Conservation (phyloP, 768 basidiomycete genomes). For the Suillus cothurnatus region DNA sequence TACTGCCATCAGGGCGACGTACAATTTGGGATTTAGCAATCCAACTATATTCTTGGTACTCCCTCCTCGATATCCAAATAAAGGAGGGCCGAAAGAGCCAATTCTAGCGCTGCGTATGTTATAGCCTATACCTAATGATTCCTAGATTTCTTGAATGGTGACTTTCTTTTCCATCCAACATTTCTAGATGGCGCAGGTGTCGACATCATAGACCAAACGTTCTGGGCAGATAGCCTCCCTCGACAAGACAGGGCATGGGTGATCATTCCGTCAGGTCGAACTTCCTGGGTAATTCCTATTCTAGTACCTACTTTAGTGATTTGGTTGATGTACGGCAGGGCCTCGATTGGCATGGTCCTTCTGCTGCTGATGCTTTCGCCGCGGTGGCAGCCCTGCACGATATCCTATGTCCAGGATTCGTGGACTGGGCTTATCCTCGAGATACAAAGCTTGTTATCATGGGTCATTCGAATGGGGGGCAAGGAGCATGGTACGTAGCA, state of each 20-base stretch:
- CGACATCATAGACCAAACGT: constrained; percentile 53
- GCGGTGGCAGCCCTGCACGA: constrained; percentile 56
- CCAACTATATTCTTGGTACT: constrained; percentile 61
- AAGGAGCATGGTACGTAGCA: constrained; percentile 83
- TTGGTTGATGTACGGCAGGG: constrained; percentile 48
- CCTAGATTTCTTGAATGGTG: not conserved
- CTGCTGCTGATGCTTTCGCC: constrained; percentile 68
- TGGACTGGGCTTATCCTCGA: constrained; percentile 39
- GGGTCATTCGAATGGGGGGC: constrained; percentile 94
- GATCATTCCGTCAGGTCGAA: constrained; percentile 79
- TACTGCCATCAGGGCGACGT: constrained; percentile 54
- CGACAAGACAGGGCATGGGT: constrained; percentile 68
- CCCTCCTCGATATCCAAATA: constrained; percentile 48
- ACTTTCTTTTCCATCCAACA: constrained; percentile 8
- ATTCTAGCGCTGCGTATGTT: constrained; percentile 67
- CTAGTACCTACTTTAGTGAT: not conserved
- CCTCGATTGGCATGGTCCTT: constrained; percentile 91
- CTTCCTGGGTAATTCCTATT: constrained; percentile 64
- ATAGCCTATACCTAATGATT: not conserved
- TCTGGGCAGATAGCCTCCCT: constrained; percentile 68
- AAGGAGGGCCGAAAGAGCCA: constrained; percentile 40
- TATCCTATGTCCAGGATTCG: constrained; percentile 48
- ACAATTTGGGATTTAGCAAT: constrained; percentile 54
- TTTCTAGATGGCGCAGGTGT: constrained; percentile 84
- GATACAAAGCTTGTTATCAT: constrained; percentile 61